Evolutionary conservation across 768 basidiomycete species (phyloP), one percentile per base, ranked within the genome.

Genomic region (Galerina marginata): DNA sequence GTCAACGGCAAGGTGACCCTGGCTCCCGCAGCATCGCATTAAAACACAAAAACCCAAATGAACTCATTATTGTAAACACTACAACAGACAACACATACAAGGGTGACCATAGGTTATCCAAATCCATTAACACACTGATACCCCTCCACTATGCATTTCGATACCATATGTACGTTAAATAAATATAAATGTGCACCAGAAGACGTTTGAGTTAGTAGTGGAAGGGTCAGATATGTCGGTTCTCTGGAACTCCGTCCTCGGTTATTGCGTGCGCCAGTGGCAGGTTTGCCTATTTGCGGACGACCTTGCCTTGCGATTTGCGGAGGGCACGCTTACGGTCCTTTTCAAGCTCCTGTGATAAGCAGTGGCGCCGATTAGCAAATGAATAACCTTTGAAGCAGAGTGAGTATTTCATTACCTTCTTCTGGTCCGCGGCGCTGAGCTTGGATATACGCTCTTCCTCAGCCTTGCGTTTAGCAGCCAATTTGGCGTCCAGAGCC

Each of bases 341-440:
- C 64, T 89, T 88, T 51, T 93, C 92, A 57, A 92, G 76, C 62
- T 73, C 71, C 71, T 74, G 54, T 14, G 33, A 15, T 5, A 20
- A 12, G 40, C 16, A 52, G 23, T 53, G 25, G 40, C 7, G 29
- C 46, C 11, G 42, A 36, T 53, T 9, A 53, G 38, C 33, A 44
- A 40, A 11, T 15, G 12, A 20, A 6, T 11, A 5, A 10, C 37
- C 42, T 38, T 7, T 23, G 36, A 40, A 47, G 20, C 37, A 58
- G 20, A 29, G 57, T 48, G 15, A 59, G 39, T 11, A 7, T 23
- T 16, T 10, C 62, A 70, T 49, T 53, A 88, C 91, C 86, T 94
- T 95, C 79, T 88, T 86, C 78, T 94, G 93, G 66, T 94, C 92
- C 16, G 86, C 82, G 33, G 92, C 81, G 67, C 88, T 90, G 56